Conservation (phyloP, 306 rosid genomes). For the Cucumis cinereus region DNA sequence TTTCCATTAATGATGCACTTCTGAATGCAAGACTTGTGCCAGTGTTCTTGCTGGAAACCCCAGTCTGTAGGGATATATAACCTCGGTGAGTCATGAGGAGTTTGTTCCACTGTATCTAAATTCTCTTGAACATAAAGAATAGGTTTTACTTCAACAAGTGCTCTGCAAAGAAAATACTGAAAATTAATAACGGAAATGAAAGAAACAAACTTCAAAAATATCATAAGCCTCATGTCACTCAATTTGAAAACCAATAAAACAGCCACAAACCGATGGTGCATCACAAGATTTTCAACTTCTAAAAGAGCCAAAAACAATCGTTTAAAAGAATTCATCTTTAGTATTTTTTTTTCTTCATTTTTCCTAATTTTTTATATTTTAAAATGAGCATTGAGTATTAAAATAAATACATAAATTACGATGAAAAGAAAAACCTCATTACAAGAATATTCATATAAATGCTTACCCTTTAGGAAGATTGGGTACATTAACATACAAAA, state of each 20-base stretch:
- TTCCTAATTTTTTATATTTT: neutral
- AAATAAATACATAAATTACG: neutral
- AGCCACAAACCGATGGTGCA: neutral
- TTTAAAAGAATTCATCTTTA: neutral
- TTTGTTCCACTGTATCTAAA: constrained; percentile 21
- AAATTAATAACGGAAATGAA: neutral
- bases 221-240: neutral
- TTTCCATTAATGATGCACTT: constrained; percentile 52
- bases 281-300: neutral
- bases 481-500: constrained; percentile 63
- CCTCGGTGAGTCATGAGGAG: constrained; percentile 17
- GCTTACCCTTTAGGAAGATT: constrained; percentile 79
- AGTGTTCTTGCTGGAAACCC: constrained; percentile 54
- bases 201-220: neutral
- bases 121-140: constrained; percentile 60
- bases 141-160: constrained; percentile 80
- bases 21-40: constrained; percentile 72
- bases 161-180: constrained; percentile 30
- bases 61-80: constrained; percentile 23
- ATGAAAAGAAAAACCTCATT: neutral
- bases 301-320: neutral
- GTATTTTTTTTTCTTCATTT: neutral
- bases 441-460: neutral
- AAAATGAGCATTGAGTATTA: neutral
- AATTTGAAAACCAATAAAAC: neutral